These are phyloP conservation scores for Solanum pinnatisectum DNA, from an alignment of 257 asterid genomes.

Conservation along the genomic window DNA sequence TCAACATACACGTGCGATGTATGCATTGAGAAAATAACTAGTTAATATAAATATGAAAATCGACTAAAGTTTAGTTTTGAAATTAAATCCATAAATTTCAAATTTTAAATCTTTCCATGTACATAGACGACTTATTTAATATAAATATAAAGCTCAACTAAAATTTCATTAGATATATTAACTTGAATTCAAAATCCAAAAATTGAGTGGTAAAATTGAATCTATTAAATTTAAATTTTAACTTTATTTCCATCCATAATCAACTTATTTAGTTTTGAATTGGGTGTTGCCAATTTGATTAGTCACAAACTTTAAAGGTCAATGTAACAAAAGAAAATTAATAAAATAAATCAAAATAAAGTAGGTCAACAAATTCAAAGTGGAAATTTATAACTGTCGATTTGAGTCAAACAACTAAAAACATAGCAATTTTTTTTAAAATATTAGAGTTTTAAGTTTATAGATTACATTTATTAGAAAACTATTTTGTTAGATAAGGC, in stretches of 20 bases:
- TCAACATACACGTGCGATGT: not conserved
- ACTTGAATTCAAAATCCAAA: not conserved
- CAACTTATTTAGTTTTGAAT: not conserved
- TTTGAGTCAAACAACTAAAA: not conserved
- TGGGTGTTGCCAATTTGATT: not conserved
- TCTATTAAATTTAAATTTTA: not conserved
- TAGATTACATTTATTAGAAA: not conserved
- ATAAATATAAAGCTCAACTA: not conserved
- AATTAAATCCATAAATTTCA: not conserved
- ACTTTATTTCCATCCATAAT: not conserved
- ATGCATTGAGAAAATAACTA: not conserved
- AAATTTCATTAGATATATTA: not conserved
- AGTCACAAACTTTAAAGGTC: not conserved
- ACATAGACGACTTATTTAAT: not conserved
- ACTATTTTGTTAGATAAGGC: not conserved
- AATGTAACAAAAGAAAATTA: not conserved
- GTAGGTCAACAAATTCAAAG: not conserved
- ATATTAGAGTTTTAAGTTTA: not conserved
- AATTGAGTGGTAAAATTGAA: not conserved
- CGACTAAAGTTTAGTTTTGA: not conserved
- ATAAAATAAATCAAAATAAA: not conserved
- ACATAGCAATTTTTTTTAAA: not conserved
- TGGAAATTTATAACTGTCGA: not conserved
- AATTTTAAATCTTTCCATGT: not conserved
- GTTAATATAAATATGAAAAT: not conserved